phyloP scores from a whole-genome alignment of 2,329 filamentous ascomycete species.

The Camillea tinctor region DNA sequence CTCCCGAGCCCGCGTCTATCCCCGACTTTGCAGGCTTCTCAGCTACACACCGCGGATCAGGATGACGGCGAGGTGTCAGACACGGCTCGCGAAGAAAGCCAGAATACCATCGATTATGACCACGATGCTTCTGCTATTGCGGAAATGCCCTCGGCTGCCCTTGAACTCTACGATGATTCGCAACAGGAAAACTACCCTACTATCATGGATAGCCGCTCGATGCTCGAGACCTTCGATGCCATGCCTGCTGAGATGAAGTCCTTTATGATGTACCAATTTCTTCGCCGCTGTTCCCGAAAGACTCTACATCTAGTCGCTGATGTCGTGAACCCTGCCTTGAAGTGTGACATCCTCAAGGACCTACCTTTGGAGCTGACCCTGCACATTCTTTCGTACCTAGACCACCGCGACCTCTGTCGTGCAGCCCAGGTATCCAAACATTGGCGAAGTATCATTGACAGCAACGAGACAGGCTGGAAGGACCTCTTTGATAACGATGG shows the following conservation, averaged over 20 bases:
- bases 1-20: constrained; percentile 93
- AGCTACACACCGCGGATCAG: constrained; percentile 41
- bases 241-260: constrained; percentile 91
- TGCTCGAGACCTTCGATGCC: constrained; percentile 87
- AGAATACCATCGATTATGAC: constrained; percentile 39
- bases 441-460: constrained; percentile 88
- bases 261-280: constrained; percentile 94
- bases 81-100: constrained; percentile 40
- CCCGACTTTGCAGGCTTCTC: constrained; percentile 76
- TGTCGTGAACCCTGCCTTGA: constrained; percentile 88
- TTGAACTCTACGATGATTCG: constrained; percentile 26
- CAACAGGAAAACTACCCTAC: constrained; percentile 35
- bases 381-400: constrained; percentile 83
- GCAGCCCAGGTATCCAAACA: constrained; percentile 92
- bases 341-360: constrained; percentile 86
- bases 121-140: constrained; percentile 20
- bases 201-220: constrained; percentile 76
- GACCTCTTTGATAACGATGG: constrained; percentile 84
- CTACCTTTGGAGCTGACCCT: constrained; percentile 84
- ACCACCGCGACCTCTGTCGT: constrained; percentile 80
- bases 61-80: constrained; percentile 43
- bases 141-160: constrained; percentile 25
- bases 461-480: constrained; percentile 95
- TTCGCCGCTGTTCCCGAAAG: constrained; percentile 82
- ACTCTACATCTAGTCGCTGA: constrained; percentile 88